Evolutionary conservation across 2,329 filamentous ascomycete genomes (phyloP).

Genomic region (Pestalotiopsis sp.): DNA sequence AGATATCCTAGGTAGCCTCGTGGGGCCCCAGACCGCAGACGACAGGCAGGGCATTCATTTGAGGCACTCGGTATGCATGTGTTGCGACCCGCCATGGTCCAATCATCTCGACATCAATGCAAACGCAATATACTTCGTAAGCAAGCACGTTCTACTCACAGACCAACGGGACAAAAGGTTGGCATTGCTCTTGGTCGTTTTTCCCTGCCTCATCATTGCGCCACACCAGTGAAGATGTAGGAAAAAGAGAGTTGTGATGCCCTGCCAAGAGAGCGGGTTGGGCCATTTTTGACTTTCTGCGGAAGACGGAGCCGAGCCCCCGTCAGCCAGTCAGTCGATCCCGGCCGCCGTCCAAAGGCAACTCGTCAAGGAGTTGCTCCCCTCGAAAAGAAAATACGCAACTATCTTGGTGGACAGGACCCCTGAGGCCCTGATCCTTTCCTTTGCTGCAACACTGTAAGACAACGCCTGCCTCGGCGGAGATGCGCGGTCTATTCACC

Average conservation of each 20-base stretch:
- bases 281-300: slow-evolving; percentile 1
- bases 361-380: not conserved
- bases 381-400: not conserved
- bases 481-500: not conserved
- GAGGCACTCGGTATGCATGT: not conserved
- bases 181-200: not conserved
- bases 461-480: not conserved
- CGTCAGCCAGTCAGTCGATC: not conserved
- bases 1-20: slow-evolving; percentile 1
- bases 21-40: not conserved
- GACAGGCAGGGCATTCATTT: not conserved
- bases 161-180: not conserved
- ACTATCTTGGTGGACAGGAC: not conserved
- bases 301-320: not conserved
- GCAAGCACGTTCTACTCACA: slow-evolving; percentile 1
- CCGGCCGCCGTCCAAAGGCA: not conserved
- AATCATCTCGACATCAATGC: not conserved
- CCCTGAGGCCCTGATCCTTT: not conserved
- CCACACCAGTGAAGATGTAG: not conserved
- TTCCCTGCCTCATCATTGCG: not conserved
- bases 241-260: not conserved
- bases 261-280: not conserved
- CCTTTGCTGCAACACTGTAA: not conserved
- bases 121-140: not conserved
- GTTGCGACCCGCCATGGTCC: not conserved